Evolutionary conservation across 2,329 filamentous ascomycete species (phyloP).

Genomic region (Claviceps quebecensis): DNA sequence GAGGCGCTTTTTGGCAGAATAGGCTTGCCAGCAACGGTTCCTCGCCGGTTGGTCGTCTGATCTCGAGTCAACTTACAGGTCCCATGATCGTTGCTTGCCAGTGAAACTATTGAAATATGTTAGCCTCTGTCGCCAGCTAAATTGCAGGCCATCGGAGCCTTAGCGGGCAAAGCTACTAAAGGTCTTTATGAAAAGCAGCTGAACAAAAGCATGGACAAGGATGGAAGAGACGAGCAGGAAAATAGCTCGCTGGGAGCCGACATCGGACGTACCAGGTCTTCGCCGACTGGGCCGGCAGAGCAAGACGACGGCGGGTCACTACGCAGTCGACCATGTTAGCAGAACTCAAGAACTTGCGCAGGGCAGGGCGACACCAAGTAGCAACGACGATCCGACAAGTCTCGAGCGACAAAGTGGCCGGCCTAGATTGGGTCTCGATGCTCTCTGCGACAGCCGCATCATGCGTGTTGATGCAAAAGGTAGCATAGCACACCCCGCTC

Average conservation of each 20-base stretch:
- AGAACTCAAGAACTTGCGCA: not conserved
- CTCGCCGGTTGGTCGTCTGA: not conserved
- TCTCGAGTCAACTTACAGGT: slow-evolving; percentile 52
- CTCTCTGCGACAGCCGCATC: slow-evolving; percentile 3
- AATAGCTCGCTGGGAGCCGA: not conserved
- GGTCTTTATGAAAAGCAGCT: not conserved
- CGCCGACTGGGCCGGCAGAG: slow-evolving; percentile 90
- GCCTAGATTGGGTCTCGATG: too few species aligned
- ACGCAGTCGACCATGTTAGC: slow-evolving; percentile 13
- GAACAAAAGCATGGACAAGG: not conserved
- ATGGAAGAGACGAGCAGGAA: not conserved
- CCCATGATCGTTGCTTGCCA: slow-evolving; percentile 99
- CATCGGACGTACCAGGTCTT: slow-evolving; percentile 73
- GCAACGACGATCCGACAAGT: not conserved
- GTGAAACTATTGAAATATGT: slow-evolving; percentile 59
- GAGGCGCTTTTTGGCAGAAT: not conserved
- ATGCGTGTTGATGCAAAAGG: slow-evolving; percentile 4
- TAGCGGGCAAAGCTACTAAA: not conserved
- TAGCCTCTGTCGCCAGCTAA: slow-evolving; percentile 6
- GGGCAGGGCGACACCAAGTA: not conserved
- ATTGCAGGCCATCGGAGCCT: not conserved
- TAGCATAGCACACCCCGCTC: slow-evolving; percentile 22
- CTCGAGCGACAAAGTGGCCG: not conserved
- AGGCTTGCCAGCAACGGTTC: not conserved
- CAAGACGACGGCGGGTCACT: slow-evolving; percentile 98